Evolutionary conservation across 2,329 filamentous ascomycete genomes (phyloP), one percentile per base, ranked within the genome.

Genomic region (Claviceps monticola): DNA sequence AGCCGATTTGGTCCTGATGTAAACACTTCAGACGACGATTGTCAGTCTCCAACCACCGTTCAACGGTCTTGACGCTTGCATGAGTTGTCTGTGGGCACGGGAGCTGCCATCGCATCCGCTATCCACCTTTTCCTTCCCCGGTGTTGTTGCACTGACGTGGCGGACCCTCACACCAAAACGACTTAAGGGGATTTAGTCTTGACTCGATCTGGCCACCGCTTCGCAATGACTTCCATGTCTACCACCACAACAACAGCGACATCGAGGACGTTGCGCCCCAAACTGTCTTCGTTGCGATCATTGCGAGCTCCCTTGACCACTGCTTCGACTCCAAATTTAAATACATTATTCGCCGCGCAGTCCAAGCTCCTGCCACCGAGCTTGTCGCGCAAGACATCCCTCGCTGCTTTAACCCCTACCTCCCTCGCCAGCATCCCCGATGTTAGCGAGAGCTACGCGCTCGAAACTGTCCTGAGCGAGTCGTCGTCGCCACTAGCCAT

Each of bases 331-430:
- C 79, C 80, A 11, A 81, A 82, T 60, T 69, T 83, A 55, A 74
- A 74, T 61, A 66, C 70, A 26, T 63, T 75, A 41, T 80, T 76
- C 63, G 66, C 68, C 43, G 66, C 70, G 7, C 74, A 76, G 57
- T 73, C 74, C 49, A 72, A 71, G 56, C 69, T 74, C 26, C 64
- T 64, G 47, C 68, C 70, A 34, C 68, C 63, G 46, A 71, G 74
- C 53, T 71, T 83, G 58, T 74, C 78, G 61, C 82, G 85, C 62
- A 89, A 90, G 71, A 74, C 76, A 54, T 88, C 84, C 48, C 72
- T 87, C 56, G 83, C 81, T 55, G 80, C 84, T 48, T 74, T 90
- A 57, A 86, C 82, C 49, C 72, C 73, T 55, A 72, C 71, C 61
- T 80, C 80, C 26, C 73, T 84, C 51, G 80, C 82, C 56, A 72